A percentile compares a stretch with the other conserved stretches of the same genome.
phyloP scores from a whole-genome alignment of 495 filamentous ascomycete genomes.

The Cladorrhinum samala region DNA sequence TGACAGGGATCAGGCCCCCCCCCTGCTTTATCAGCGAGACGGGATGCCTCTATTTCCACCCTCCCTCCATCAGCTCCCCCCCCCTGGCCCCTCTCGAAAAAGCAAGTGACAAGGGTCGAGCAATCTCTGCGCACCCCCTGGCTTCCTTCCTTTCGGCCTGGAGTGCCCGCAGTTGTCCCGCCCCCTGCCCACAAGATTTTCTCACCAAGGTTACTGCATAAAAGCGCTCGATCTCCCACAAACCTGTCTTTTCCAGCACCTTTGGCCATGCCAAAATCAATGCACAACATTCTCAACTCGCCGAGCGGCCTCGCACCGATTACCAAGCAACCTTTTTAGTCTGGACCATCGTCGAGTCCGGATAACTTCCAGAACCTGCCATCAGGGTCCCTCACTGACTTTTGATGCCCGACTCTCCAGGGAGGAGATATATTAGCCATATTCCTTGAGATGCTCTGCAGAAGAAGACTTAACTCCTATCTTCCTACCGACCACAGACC shows the following conservation, averaged over 20 bases:
- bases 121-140: constrained; percentile 12
- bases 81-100: constrained; percentile 2
- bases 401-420: constrained; percentile 29
- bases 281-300: neutral
- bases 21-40: neutral
- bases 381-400: constrained; percentile 27
- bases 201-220: too few species aligned
- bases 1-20: neutral
- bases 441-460: constrained; percentile 46
- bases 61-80: constrained; percentile 16
- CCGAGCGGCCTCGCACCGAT: constrained; percentile 12
- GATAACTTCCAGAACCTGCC: constrained; percentile 23
- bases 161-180: too few species aligned
- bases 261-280: constrained; percentile 19
- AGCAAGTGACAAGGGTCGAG: constrained; percentile 10
- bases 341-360: constrained; percentile 28
- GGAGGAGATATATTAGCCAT: constrained; percentile 32
- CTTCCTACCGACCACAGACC: constrained; percentile 52
- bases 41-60: constrained; percentile 2
- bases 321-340: constrained; percentile 9
- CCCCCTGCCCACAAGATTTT: too few species aligned
- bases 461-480: constrained; percentile 43
- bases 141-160: constrained; percentile 1
- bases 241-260: constrained; percentile 15
- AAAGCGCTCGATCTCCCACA: constrained; percentile 15